Evolutionary conservation across 139 green algal genomes (phyloP), one percentile per base, ranked within the genome.

Genomic region (Dunaliella primolecta): DNA sequence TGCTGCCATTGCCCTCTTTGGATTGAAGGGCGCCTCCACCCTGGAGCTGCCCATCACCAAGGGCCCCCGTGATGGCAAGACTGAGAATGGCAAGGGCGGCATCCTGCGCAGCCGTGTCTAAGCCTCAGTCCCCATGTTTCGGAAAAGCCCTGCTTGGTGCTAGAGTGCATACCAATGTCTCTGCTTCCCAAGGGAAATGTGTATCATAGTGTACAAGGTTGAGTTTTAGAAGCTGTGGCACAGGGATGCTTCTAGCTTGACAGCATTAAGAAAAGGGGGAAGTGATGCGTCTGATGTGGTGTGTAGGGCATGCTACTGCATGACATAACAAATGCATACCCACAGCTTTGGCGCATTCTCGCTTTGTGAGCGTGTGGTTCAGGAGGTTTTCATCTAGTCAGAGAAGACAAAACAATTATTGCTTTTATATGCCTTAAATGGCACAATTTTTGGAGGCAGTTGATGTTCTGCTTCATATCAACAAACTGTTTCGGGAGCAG

Each of bases 21-120:
- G 95, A 85, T 83, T 87, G 55, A 97, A 96, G 89, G 94, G 95
- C 84, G 83, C 93, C 29, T 94, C 94, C 86, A 91, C 97, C 79
- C 88, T 91, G 23, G 89, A 93, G 33, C 94, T 99, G 64, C 96
- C 97, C 72, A 99, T 99, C 90, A 95, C 93, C 71, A 88, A 91
- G 25, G 96, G 95, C 55, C 97, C 97, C 56, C 84, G 95, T 33
- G 77, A 80, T 23, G 64, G 31, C 72, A 84, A 90, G 82, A 91
- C 84, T 74, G 90, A 93, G 89, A 93, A 91, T 81, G 89, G 92
- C 86, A 92, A 91, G 88, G 88, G 91, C 37, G 87, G 90, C 56
- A 76, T 80, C 33, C 15, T 85, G 32, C 83, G 88, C 81, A 77
- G 34, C 83, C 82, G 86, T 64, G 71, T 91, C n/a, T 92, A 89